Evolutionary conservation across 2,329 filamentous ascomycete genomes (phyloP).

Genomic region (Aspergillus unguis): DNA sequence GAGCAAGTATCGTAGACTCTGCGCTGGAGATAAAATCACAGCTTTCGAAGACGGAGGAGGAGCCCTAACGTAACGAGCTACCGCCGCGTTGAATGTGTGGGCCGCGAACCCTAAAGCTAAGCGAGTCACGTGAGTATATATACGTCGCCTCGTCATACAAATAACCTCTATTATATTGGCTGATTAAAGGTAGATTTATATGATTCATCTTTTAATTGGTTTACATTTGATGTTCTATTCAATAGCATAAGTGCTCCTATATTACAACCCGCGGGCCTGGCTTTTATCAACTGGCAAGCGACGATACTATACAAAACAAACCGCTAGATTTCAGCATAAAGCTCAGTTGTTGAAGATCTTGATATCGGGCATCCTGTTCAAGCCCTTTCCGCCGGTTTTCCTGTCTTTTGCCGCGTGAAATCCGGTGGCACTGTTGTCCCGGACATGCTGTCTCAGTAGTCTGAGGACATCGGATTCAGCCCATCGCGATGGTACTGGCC

Average conservation of each 20-base stretch:
- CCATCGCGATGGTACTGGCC: slow-evolving; percentile 86
- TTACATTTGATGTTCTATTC: not conserved
- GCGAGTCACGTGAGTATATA: slow-evolving; percentile 32
- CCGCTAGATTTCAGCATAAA: not conserved
- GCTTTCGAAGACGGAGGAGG: slow-evolving; percentile 33
- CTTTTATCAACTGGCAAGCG: not conserved
- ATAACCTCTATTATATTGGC: no score
- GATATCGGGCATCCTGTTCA: slow-evolving; percentile 49
- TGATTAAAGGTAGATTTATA: no score
- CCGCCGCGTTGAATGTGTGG: slow-evolving; percentile 23
- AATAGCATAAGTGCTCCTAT: not conserved
- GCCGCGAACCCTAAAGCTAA: slow-evolving; percentile 27
- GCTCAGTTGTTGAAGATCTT: slow-evolving; percentile 36
- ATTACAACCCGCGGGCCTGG: not conserved
- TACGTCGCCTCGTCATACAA: no score
- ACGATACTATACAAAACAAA: not conserved
- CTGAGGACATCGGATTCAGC: slow-evolving; percentile 73
- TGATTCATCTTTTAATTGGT: no score
- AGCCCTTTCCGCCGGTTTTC: slow-evolving; percentile 37
- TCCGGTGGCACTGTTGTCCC: slow-evolving; percentile 58
- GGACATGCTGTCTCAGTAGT: slow-evolving; percentile 77
- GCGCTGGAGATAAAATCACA: slow-evolving; percentile 38
- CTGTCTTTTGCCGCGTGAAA: slow-evolving; percentile 39
- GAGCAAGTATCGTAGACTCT: slow-evolving; percentile 42
- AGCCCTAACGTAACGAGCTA: slow-evolving; percentile 25